A percentile compares a stretch with the other conserved stretches of the same genome.
These are phyloP conservation scores for Pseudogymnoascus sp. DNA, from an alignment of 2,329 filamentous ascomycete species.

Conservation along the genomic window DNA sequence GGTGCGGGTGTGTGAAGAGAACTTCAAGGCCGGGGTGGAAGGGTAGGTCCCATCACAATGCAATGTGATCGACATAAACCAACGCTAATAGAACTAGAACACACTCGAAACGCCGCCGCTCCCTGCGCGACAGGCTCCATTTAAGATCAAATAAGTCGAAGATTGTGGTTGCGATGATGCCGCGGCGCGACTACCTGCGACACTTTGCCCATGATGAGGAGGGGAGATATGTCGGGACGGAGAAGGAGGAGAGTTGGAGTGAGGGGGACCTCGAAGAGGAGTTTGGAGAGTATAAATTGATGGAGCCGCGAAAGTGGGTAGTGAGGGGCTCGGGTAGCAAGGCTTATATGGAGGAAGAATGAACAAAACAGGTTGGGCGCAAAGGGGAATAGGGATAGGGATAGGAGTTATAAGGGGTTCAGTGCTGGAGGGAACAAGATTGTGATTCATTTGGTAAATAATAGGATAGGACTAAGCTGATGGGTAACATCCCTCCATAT, in stretches of 20 bases:
- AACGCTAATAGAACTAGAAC: neutral
- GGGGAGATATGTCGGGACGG: slow-evolving; percentile 21
- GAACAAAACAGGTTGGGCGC: neutral
- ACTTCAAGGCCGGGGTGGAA: neutral
- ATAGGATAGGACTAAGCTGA: neutral
- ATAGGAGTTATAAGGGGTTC: neutral
- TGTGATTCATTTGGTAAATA: neutral
- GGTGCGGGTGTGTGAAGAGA: slow-evolving; percentile 12
- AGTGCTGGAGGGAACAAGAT: neutral
- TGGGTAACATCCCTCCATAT: neutral
- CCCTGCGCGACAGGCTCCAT: neutral
- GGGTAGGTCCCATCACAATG: neutral
- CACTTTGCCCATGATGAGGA: slow-evolving; percentile 24
- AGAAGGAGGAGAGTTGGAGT: slow-evolving; percentile 15
- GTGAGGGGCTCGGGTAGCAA: neutral
- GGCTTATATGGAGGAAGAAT: slow-evolving; percentile 3
- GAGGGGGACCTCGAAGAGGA: slow-evolving; percentile 20
- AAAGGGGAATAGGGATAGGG: neutral
- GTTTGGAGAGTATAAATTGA: slow-evolving; percentile 15
- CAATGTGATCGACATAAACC: neutral
- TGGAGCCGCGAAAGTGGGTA: neutral
- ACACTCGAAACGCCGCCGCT: neutral
- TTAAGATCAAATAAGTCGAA: slow-evolving; percentile 14
- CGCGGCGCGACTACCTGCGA: slow-evolving; percentile 25
- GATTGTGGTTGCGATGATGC: slow-evolving; percentile 24